Base-by-base conservation (phyloP, 2,329 filamentous ascomycete species). In the Aspergillus neoniger region DNA sequence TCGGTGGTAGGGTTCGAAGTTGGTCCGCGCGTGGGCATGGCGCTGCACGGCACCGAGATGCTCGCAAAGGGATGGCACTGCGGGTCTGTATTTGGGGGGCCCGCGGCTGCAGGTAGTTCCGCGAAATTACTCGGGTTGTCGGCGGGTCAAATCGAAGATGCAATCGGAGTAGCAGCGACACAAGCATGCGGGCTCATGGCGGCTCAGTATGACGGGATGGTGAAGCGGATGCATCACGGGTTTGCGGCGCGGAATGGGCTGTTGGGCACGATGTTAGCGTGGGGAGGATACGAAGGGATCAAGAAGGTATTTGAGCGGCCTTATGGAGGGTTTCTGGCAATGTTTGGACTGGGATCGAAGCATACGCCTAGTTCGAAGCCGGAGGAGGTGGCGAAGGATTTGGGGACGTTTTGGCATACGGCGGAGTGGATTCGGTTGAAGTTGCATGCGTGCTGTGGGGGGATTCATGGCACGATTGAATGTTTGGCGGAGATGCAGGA, bases 191-290 rank as follows among this genome's bases (percentile, higher is more conserved):
- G 76, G 2, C 64, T 79, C 5, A 80, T 80, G 76, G 72, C 74
- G 2, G 79, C 77, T 4, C 75, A 80, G 60, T 81, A 74, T 58
- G 79, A 76, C 48, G 74, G 74, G n/a, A 74, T 76, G 59, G 72
- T 76, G 0, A 82, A 81, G 65, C 74, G 78, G 2, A 78, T 81
- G 74, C 79, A 81, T 63, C 79, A 81, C 60, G 79, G 74, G 5
- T 81, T 82, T 61, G 78, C 79, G 0, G 74, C 79, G 5, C 73
- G 79, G 6, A 80, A 77, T 58, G 79, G 79, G 1, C 70, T 81
- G 0, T 71, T 81, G 15, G 76, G 68, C 0, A 73, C 77, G 0
- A 56, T 81, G 2, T 61, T 81, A 30, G 76, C 77, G 1, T 65
- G 69, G 25, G 67, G 67, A 0, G 75, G 74, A 2, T 82, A 82